Percentiles rank a stretch among this genome's conserved stretches.
Conservation (phyloP, 148 eudicot species). For the Drosera capensis region DNA sequence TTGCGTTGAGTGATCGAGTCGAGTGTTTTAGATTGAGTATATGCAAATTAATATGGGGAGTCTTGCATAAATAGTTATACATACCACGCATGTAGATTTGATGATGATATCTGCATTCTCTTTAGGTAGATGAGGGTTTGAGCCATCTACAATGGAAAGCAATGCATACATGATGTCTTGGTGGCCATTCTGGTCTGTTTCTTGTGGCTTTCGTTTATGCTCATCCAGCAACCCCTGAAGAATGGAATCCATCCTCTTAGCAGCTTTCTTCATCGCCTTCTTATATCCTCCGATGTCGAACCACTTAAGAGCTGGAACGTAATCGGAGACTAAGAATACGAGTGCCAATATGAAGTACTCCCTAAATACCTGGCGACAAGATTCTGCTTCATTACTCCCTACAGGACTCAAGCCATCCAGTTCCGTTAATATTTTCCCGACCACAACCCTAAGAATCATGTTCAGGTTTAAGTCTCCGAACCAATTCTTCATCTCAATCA, state of each 20-base stretch:
- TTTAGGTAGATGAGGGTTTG: neutral
- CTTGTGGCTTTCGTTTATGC: slow-evolving; percentile 1
- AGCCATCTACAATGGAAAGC: slow-evolving; percentile 1
- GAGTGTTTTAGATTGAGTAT: too few relatives aligned
- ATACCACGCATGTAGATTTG: slow-evolving; percentile 12
- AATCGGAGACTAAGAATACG: slow-evolving; percentile 9
- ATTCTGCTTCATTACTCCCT: neutral
- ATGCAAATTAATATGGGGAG: too few relatives aligned
- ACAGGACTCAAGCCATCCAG: neutral
- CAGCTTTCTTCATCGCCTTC: slow-evolving; percentile 13
- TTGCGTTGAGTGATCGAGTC: too few relatives aligned
- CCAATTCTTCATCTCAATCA: neutral
- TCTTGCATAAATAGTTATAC: too few relatives aligned
- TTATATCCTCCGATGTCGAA: slow-evolving; percentile 9
- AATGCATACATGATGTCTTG: slow-evolving; percentile 9
- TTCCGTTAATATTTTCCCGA: neutral
- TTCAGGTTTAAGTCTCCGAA: neutral
- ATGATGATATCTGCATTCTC: slow-evolving; percentile 5
- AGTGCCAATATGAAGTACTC: neutral
- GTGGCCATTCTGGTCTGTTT: neutral
- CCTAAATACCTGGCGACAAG: neutral
- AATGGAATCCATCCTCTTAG: slow-evolving; percentile 3
- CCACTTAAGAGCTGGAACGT: slow-evolving; percentile 12
- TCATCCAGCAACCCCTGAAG: slow-evolving; percentile 8
- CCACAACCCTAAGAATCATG: neutral